Conservation (phyloP, 108 stramenopile species). For the Nitzschia sp. region DNA sequence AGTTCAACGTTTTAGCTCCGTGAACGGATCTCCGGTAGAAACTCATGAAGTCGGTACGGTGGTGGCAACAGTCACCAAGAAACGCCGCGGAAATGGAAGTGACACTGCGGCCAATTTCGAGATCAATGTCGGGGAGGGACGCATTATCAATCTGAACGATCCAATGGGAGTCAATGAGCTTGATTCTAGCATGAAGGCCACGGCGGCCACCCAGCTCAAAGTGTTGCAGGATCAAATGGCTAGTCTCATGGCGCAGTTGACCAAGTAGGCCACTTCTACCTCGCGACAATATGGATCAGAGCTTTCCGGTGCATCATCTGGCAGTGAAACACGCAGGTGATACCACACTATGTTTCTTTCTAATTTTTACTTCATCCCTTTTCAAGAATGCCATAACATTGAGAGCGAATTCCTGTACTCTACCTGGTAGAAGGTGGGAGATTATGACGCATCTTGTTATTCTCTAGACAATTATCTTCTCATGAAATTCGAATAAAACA, state of each 20-base stretch:
- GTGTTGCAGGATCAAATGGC: slow-evolving; percentile 80
- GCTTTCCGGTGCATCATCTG: no score
- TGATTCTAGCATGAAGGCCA: slow-evolving; percentile 56
- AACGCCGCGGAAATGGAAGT: slow-evolving; percentile 32
- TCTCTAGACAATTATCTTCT: no score
- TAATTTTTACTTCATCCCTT: no score
- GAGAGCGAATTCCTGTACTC: no score
- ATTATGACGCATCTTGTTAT: no score
- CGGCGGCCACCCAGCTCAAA: slow-evolving; percentile 59
- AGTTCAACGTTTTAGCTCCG: slow-evolving; percentile 36
- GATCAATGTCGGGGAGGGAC: slow-evolving; percentile 71
- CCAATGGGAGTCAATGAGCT: slow-evolving; percentile 49
- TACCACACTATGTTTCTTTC: no score
- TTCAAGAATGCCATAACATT: no score
- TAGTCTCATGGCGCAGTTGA: slow-evolving; percentile 69
- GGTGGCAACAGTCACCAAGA: slow-evolving; percentile 76
- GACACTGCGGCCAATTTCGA: slow-evolving; percentile 46
- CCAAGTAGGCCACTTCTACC: no score
- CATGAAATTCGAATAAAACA: no score
- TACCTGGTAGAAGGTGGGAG: no score
- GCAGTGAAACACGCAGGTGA: no score
- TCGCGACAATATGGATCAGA: no score
- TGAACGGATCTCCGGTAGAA: slow-evolving; percentile 72
- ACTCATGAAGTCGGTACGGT: slow-evolving; percentile 57
- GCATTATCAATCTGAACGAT: slow-evolving; percentile 59